These are phyloP conservation scores for Starmerella geochares DNA, from an alignment of 805 yeast genomes.

Conservation along the genomic window DNA sequence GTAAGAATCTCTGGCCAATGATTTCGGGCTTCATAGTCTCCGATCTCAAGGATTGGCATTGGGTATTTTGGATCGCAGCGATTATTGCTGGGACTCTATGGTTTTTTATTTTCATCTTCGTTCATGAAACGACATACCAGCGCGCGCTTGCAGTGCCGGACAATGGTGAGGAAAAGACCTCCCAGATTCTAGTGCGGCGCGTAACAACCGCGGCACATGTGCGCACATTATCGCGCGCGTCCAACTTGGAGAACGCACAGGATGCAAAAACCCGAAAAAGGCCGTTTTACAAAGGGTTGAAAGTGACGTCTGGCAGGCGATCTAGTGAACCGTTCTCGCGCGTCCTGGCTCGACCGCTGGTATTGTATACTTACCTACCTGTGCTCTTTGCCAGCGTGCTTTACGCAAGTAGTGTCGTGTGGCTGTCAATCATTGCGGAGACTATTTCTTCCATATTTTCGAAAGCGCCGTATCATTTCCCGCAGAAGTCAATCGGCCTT, in stretches of 20 bases:
- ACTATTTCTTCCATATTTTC: conserved; percentile 1
- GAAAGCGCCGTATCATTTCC: neutral
- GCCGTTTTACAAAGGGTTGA: neutral
- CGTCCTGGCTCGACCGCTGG: neutral
- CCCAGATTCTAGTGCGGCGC: neutral
- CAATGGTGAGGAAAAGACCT: neutral
- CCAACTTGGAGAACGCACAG: neutral
- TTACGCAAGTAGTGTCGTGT: neutral
- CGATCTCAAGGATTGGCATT: conserved; percentile 1
- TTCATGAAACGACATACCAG: neutral
- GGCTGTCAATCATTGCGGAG: conserved; percentile 6
- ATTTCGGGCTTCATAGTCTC: conserved; percentile 1
- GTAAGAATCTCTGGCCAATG: conserved; percentile 3
- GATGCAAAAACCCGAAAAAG: neutral
- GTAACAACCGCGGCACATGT: neutral
- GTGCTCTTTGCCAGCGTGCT: neutral
- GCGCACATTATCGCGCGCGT: neutral
- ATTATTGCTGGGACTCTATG: neutral
- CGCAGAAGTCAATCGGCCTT: neutral
- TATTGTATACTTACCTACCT: neutral
- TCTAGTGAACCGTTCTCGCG: neutral
- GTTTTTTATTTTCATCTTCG: neutral
- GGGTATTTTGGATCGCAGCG: conserved; percentile 1
- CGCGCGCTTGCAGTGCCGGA: neutral
- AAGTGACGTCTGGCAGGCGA: neutral